A percentile compares a stretch with the other conserved stretches of the same genome.
phyloP scores from a whole-genome alignment of 768 basidiomycete species.

The Dentipellis fragilis region DNA sequence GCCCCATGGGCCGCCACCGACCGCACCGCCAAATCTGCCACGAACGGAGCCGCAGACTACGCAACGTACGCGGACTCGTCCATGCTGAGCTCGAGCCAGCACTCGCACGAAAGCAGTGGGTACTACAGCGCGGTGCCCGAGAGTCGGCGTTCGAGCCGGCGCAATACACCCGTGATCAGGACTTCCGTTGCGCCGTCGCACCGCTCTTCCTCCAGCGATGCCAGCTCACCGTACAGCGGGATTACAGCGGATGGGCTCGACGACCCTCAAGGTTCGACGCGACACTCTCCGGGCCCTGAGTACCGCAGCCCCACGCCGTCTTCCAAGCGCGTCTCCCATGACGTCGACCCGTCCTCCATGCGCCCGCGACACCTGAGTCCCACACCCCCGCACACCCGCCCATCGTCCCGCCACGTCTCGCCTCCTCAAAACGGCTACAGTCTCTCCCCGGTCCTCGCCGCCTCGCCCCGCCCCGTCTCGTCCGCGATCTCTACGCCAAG shows the following conservation, averaged over 20 bases:
- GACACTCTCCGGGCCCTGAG: too few relatives aligned
- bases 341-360: slow-evolving; percentile 1
- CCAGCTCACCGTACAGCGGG: slow-evolving; percentile 7
- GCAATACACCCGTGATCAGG: slow-evolving; percentile 26
- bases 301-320: background rate
- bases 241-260: background rate
- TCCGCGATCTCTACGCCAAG: slow-evolving; percentile 3
- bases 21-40: slow-evolving; percentile 24
- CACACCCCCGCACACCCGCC: slow-evolving; percentile 10
- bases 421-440: background rate
- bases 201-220: slow-evolving; percentile 4
- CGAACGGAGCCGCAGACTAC: slow-evolving; percentile 12
- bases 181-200: slow-evolving; percentile 21
- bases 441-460: background rate
- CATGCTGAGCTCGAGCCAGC: background rate
- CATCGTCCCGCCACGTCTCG: slow-evolving; percentile 2
- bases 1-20: slow-evolving; percentile 3
- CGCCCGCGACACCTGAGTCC: slow-evolving; percentile 12
- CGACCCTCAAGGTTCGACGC: background rate
- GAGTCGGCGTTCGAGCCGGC: slow-evolving; percentile 8
- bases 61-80: background rate
- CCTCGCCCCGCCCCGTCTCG: background rate
- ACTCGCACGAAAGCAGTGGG: slow-evolving; percentile 5
- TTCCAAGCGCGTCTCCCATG: background rate
- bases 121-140: slow-evolving; percentile 9